Evolutionary conservation across 345 rosid genomes (phyloP), one percentile per base, ranked within the genome.

Genomic region (Arabis hirsuta): DNA sequence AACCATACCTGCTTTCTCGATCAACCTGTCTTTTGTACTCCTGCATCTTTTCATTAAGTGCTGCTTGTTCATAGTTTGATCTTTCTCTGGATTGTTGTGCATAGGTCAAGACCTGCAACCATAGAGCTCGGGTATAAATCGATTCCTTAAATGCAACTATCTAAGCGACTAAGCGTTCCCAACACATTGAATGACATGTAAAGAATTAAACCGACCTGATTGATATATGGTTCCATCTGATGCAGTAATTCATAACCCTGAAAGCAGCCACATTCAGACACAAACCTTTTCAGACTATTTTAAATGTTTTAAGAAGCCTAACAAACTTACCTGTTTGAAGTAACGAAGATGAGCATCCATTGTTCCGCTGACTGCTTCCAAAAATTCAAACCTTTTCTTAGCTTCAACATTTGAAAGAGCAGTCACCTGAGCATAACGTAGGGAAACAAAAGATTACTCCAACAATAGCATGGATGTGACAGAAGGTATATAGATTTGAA

Each of bases 291-390:
- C 50, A 72, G 65, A 77, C 56, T 42, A 48, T 34, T 51, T 22
- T 7, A 14, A 56, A 4, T 20, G 26, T 46, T 45, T 53, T 55
- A 76, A 76, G 68, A 61, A 60, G 44, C 43, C 43, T 55, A 60
- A 32, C 50, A 57, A 69, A 50, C 41, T 20, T 75, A 87, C 99
- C 81, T 95, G 98, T 81, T 91, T 95, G 74, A 91, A 95, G 84
- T 95, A 91, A 55, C 96, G 90, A 78, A 95, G 98, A 83, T 91
- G 99, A 4, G 99, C 99, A 84, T 95, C 99, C 99, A 95, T 95
- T 1, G 99, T 95, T 48, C 99, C 99, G 57, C 98, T 91, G 67
- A 95, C 96, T 67, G 99, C 96, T 85, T 95, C 99, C 71, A 91
- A 77, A 78, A 95, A 95, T 78, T 95, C 97, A 79, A 91, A 95